These are phyloP conservation scores for Kwoniella sp. DNA, from an alignment of 768 basidiomycete genomes.

Conservation along the genomic window DNA sequence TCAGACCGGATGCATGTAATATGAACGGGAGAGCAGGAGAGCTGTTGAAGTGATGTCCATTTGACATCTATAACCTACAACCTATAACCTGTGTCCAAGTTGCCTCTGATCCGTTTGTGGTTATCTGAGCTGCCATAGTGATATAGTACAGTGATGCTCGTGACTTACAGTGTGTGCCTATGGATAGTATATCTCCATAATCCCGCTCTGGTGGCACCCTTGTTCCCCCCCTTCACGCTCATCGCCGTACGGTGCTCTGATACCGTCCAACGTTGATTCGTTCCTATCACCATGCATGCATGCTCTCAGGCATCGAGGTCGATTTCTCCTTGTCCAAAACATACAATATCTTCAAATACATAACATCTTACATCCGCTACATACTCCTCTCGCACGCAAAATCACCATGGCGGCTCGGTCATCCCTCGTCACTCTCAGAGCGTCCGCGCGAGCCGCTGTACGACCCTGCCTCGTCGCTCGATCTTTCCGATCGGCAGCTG, in stretches of 20 bases:
- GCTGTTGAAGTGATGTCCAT: no score
- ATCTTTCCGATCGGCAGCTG: constrained; percentile 25
- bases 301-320: neutral
- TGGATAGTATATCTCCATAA: neutral
- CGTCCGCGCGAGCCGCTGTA: constrained; percentile 18
- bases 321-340: neutral
- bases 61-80: no score
- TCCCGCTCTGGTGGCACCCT: constrained; percentile 7
- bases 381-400: neutral
- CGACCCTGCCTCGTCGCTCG: constrained; percentile 21
- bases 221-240: neutral
- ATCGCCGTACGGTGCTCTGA: neutral
- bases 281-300: constrained; percentile 6
- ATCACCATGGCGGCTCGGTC: constrained; percentile 25
- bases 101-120: no score
- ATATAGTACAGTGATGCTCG: no score
- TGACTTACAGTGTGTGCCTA: no score
- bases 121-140: no score
- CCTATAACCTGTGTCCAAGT: no score
- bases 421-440: constrained; percentile 20
- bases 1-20: no score
- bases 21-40: no score
- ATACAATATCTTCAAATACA: neutral
- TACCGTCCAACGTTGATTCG: constrained; percentile 28
- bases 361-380: no score